These are phyloP conservation scores for Asterophora lycoperdoides DNA, from an alignment of 768 basidiomycete genomes.

Conservation along the genomic window DNA sequence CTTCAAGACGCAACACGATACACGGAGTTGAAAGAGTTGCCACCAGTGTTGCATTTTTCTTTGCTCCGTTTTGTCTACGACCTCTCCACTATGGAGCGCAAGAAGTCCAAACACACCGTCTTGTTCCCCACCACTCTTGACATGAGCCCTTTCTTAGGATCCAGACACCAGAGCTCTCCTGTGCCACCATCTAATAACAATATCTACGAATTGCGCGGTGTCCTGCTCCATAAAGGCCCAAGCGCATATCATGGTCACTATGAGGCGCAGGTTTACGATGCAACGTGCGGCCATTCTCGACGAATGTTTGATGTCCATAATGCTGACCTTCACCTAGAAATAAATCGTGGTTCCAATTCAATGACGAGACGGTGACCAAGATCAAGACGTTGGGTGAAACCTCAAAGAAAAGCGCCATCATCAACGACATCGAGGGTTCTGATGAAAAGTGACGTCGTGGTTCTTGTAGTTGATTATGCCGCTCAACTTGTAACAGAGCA, in stretches of 20 bases:
- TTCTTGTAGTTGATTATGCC: neutral
- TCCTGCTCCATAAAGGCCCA: slow-evolving; percentile 85
- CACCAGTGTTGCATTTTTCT: slow-evolving; percentile 89
- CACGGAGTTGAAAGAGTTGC: slow-evolving; percentile 64
- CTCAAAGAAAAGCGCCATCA: slow-evolving; percentile 28
- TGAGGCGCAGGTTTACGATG: slow-evolving; percentile 79
- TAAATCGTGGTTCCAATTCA: slow-evolving; percentile 85
- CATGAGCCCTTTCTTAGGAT: slow-evolving; percentile 63
- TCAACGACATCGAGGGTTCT: slow-evolving; percentile 25
- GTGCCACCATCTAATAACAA: slow-evolving; percentile 20
- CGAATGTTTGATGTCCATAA: neutral
- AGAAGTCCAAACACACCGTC: slow-evolving; percentile 80
- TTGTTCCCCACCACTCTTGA: slow-evolving; percentile 72
- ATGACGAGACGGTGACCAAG: slow-evolving; percentile 79
- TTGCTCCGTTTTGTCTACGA: slow-evolving; percentile 93
- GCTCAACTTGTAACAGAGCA: slow-evolving; percentile 16
- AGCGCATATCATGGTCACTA: slow-evolving; percentile 93
- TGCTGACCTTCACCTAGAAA: slow-evolving; percentile 36
- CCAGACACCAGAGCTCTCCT: slow-evolving; percentile 20
- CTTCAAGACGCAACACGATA: slow-evolving; percentile 80
- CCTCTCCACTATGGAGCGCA: slow-evolving; percentile 69
- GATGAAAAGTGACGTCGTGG: slow-evolving; percentile 15
- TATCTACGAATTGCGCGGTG: slow-evolving; percentile 80
- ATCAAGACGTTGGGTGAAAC: slow-evolving; percentile 49
- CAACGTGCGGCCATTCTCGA: slow-evolving; percentile 41